Evolutionary conservation across 306 rosid species (phyloP), one percentile per base, ranked within the genome.

Genomic region (Alnus rubra): DNA sequence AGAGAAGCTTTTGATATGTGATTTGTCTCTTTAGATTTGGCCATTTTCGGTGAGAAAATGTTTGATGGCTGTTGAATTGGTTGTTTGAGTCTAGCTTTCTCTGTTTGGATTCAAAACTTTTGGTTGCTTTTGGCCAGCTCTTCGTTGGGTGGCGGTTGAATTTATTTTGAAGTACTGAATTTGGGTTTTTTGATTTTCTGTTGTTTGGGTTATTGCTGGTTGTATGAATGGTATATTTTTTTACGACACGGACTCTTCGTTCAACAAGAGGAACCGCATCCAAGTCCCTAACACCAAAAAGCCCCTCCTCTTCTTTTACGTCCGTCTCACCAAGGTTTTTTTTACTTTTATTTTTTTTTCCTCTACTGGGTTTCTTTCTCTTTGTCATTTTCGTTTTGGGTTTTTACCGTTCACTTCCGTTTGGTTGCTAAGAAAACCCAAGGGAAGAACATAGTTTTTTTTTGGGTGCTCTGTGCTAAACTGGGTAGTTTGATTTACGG

Each of bases 281-380:
- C 93, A 91, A 75, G 96, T 91, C 76, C 89, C 96, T 11, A 89
- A 86, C 74, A 87, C 92, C 80, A 91, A 91, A 79, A 91, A 87
- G 33, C 96, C 96, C 28, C 28, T 23, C 42, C 92, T 89, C 79
- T 91, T 91, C 51, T 91, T 91, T 83, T 91, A 89, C 67, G 93
- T 89, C 69, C 89, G 88, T 84, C 90, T 89, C 62, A 93, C 96
- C 55, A 91, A 91, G 91, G 93, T 86, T 48, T 9, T 9, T 67
- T 3, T 15, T 45, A 7, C 5, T 63, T 35, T 16, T 10, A 1
- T 30, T 39, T 35, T 10, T n/a, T 31, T 1, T 39, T 5, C 44
- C 44, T 39, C 44, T 39, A 39, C 44, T 39, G 44, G 44, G 44
- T 39, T 39, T 39, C 44, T 39, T 39, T 39, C 44, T 39, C 44